Conservation (phyloP, 139 green algal genomes). For the Asterochloris erici region DNA sequence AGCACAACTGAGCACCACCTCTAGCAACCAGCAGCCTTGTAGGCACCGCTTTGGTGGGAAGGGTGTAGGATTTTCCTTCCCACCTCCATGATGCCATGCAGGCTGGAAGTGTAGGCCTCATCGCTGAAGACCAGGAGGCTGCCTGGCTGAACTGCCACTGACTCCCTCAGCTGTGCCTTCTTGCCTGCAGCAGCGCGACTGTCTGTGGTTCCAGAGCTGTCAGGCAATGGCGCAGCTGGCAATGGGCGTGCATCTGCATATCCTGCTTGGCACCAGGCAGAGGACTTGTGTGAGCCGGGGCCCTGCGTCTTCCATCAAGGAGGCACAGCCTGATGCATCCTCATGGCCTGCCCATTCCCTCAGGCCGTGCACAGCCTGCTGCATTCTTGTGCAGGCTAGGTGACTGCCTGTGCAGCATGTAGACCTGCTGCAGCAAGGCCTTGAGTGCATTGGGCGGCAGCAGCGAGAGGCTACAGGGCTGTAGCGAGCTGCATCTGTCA, state of each 20-base stretch:
- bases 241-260: not conserved
- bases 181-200: not conserved
- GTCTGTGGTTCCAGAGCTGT: not conserved
- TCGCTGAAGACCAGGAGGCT: constrained; percentile 57
- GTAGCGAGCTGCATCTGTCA: not conserved
- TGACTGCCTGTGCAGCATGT: not conserved
- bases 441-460: not conserved
- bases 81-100: constrained; percentile 63
- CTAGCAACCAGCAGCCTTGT: not conserved
- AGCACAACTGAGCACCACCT: not conserved
- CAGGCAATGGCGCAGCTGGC: not conserved
- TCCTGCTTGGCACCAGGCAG: not conserved
- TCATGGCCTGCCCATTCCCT: not conserved
- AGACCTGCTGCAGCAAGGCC: not conserved
- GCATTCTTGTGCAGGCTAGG: not conserved
- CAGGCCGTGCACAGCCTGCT: not conserved
- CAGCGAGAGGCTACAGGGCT: not conserved
- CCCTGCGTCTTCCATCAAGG: not conserved
- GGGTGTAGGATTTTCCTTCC: constrained; percentile 27
- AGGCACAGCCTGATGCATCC: not conserved
- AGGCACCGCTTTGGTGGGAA: constrained; percentile 45
- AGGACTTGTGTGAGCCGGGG: not conserved
- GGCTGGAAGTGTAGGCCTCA: constrained; percentile 47
- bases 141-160: constrained; percentile 47
- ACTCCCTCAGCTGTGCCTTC: constrained; percentile 15